Base-by-base conservation (phyloP, 2,329 filamentous ascomycete species). In the Neopestalotiopsis sp. region DNA sequence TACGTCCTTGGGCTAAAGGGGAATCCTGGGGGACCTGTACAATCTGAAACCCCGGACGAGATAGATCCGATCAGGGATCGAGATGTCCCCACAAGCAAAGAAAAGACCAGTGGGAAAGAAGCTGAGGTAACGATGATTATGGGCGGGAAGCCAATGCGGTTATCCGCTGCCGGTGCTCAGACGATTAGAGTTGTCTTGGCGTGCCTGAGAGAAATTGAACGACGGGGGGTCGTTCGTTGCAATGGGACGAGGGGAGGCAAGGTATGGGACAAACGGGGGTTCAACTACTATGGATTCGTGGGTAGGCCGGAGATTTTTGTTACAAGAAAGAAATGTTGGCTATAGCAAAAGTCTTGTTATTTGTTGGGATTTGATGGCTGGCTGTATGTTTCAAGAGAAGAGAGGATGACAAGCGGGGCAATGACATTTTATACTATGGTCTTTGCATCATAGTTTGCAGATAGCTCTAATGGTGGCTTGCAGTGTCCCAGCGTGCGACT, bases 161-260 rank as follows among this genome's bases (percentile, higher is more conserved):
- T 61, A 61, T 61, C 24, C 24, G 24, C 24, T 24, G 24, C 24
- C 58, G 24, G 58, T 49, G 61, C 61, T 63, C 61, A 63, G 61
- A 45, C 32, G 34, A 24, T 24, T 49, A 49, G 61, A 42, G 17
- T 42, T 24, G 34, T 30, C 61, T 63, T 63, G 61, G 61, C 61
- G 61, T 63, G 61, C 61, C n/a, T 63, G 61, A 63, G 38, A n/a
- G 61, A 63, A n/a, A 63, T 63, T 45, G 61, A 63, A 63, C 38
- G 45, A 86, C 42, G 14, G 78, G 5, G 84, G 82, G 38, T 80
- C 80, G 66, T 79, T 78, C 53, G 80, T 73, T 61, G 79, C 76
- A 73, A 73, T 61, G 24, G 68, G 30, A 7, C 71, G 74, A 56
- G 70, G 69, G 9, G 71, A 71, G 1, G 59, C 17, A 24, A 30